phyloP scores from a whole-genome alignment of 1,284 basidiomycete genomes.

The Vanrija sp. region DNA sequence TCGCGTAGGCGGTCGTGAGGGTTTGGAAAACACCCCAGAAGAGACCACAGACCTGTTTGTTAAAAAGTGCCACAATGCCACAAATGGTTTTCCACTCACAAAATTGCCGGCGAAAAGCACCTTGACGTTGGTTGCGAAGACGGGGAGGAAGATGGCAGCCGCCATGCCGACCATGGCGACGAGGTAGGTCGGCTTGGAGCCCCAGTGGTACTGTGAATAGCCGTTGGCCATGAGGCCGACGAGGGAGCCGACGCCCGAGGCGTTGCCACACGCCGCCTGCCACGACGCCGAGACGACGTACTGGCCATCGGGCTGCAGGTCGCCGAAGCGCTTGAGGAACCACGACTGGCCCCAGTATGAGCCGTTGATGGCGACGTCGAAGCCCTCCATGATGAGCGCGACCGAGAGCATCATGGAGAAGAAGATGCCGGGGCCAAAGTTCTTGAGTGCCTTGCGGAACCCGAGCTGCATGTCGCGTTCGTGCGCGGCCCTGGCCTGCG shows the following conservation, averaged over 20 bases:
- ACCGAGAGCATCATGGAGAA: constrained; percentile 13
- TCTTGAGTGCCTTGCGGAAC: not conserved
- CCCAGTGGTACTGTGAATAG: constrained; percentile 35
- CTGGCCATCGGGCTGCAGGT: constrained; percentile 5
- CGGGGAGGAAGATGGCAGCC: constrained; percentile 40
- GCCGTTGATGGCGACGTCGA: constrained; percentile 24
- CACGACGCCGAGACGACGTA: constrained; percentile 26
- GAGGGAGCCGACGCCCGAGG: constrained; percentile 23
- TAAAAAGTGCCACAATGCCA: not conserved
- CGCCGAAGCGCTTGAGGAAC: constrained; percentile 30
- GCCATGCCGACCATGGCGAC: constrained; percentile 36
- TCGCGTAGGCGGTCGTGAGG: constrained; percentile 51
- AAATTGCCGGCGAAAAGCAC: constrained; percentile 38
- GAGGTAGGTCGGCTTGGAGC: constrained; percentile 39
- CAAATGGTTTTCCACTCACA: not conserved
- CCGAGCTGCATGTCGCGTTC: constrained; percentile 2
- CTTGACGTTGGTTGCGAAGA: constrained; percentile 46
- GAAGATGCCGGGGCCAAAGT: constrained; percentile 7
- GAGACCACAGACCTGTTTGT: not conserved
- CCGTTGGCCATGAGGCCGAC: constrained; percentile 33
- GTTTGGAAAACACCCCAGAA: constrained; percentile 52
- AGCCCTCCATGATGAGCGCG: constrained; percentile 10
- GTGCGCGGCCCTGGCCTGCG: constrained; percentile 1
- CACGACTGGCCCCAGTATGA: constrained; percentile 47
- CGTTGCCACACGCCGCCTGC: constrained; percentile 47